Conservation (phyloP, 768 basidiomycete species). For the Termitomyces sp. region DNA sequence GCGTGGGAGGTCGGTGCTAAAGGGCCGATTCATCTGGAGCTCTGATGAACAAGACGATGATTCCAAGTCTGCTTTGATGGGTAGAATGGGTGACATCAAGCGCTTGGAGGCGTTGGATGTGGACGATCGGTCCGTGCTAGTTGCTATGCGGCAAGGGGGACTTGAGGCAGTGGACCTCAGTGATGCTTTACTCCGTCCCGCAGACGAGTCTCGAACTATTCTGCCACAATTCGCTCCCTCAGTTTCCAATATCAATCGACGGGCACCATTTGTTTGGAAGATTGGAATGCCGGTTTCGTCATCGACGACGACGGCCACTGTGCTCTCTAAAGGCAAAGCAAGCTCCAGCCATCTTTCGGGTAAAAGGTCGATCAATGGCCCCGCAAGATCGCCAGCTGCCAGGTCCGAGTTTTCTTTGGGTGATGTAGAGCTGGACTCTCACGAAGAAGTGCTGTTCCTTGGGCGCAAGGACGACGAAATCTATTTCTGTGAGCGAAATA, state of each 20-base stretch:
- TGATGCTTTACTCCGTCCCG: conserved; percentile 77
- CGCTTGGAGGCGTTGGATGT: conserved; percentile 82
- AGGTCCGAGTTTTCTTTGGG: conserved; percentile 49
- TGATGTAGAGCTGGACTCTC: conserved; percentile 50
- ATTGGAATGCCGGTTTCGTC: conserved; percentile 68
- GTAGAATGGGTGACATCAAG: conserved; percentile 78
- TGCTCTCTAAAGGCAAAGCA: conserved; percentile 38
- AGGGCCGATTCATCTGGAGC: conserved; percentile 79
- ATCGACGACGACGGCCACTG: conserved; percentile 32
- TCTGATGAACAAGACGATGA: conserved; percentile 54
- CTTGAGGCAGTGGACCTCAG: conserved; percentile 77
- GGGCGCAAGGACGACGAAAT: conserved; percentile 75
- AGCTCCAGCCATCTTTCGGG: conserved; percentile 35
- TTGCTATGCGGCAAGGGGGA: conserved; percentile 85
- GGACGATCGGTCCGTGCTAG: conserved; percentile 68
- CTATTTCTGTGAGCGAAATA: conserved; percentile 78
- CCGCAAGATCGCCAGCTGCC: conserved; percentile 42
- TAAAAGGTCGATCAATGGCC: conserved; percentile 48
- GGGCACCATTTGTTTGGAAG: conserved; percentile 78
- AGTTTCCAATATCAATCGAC: conserved; percentile 58
- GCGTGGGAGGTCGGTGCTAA: conserved; percentile 80
- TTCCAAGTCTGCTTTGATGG: conserved; percentile 24
- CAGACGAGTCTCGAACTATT: conserved; percentile 69
- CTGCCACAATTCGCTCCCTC: conserved; percentile 72
- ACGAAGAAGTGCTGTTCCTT: conserved; percentile 76